Evolutionary conservation across 192 early-diverging fungal species (phyloP), one percentile per base, ranked within the genome.

Genomic region (Linnemannia elongata): DNA sequence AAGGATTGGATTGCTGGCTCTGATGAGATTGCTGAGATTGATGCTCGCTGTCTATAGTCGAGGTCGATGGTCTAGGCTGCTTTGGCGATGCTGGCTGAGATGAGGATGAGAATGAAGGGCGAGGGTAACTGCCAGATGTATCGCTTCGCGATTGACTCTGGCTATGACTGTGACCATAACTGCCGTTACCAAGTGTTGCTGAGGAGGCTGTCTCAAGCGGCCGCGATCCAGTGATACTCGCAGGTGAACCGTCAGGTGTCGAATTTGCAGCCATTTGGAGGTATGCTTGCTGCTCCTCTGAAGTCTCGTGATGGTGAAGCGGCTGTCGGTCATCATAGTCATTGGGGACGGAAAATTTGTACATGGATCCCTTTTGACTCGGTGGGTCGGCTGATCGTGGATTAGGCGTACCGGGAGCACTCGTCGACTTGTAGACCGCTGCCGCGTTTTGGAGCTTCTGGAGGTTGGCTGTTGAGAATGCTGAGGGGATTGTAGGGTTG

Each of bases 321-420:
- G 85, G 85, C 42, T 87, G 85, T 15, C 85, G 60, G 15, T 87
- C 85, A 41, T 87, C 85, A 81, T 87, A 87, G 30, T 75, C 76
- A 15, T 87, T 73, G 13, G 85, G 85, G 0, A 87, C 76, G 36
- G 36, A 30, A 42, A 78, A 76, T 22, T 75, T 78, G 76, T 87
- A 87, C 4, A 44, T 35, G 2, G 72, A 69, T 6, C 8, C 42
- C 45, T 81, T 81, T 39, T 66, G 68, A 36, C 47, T 81, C 2
- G 60, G 60, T 35, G 60, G 60, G 3, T 66, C 60, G 9, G 60
- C 60, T 13, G 60, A 66, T 30, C 60, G 60, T 33, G 60, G 60
- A 24, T 8, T 42, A 18, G 60, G 52, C 2, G 69, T 7, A 1
- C 54, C 20, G 2, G 66, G 24, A 27, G 57, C 57, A 27, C 66